Base-by-base conservation (phyloP, 768 basidiomycete genomes). In the Leccinum incarnatum region DNA sequence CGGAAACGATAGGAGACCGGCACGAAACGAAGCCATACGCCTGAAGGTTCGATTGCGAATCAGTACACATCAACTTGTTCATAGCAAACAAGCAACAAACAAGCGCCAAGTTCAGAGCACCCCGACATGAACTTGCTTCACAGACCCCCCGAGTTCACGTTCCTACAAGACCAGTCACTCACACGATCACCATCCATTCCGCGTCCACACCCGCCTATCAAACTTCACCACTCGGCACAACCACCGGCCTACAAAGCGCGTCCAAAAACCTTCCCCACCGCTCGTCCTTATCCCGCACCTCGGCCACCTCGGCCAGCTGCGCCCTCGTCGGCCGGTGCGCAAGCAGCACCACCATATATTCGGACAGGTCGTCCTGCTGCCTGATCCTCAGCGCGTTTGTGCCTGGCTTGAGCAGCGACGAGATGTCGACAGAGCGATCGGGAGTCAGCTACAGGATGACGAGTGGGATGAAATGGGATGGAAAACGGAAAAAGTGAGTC, bases 381-480 rank as follows among this genome's bases (percentile, higher is more conserved):
- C 59, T 64, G 32, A 86, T 72, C 56, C 76, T 70, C 9, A 85
- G 65, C 1, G 55, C 69, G 61, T 85, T 85, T 9, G 65, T 46
- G 19, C 83, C 84, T 0, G 53, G 40, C 17, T 58, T 64, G 23
- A 82, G 59, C 54, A 81, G 77, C 17, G 74, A 72, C 2, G 83
- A 82, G 11, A 87, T 50, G 60, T 87, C 85, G 21, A 86, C 76
- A 17, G 80, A 70, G 58, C 74, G 76, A 48, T 85, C 77, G 1
- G 79, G 73, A 7, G 78, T 80, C 25, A 78, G 59, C 83, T 84
- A 64, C 23, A 32, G 30, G 42, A 45, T 45, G n/a, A 42, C n/a
- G n/a, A 40, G 17, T n/a, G 17, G 17, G 37, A n/a, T 40, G 17
- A 6, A 7, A 10, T 10, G 9, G 40, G 40, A n/a, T 21, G 42